These are phyloP conservation scores for Mycena vulgaris DNA, from an alignment of 768 basidiomycete genomes.

Conservation along the genomic window DNA sequence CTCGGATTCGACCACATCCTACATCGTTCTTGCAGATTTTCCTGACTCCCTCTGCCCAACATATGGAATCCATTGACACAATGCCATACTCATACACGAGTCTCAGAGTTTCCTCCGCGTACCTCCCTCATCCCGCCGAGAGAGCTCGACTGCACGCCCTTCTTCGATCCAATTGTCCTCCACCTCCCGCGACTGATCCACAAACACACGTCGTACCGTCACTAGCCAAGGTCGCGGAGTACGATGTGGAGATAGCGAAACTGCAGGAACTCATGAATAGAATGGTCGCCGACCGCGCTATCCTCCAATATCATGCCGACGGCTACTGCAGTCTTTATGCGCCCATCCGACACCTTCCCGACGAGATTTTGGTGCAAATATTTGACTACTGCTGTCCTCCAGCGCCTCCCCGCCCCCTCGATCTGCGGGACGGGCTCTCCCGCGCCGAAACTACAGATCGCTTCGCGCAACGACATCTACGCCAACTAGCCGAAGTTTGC, in stretches of 20 bases:
- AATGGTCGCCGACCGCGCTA: background rate
- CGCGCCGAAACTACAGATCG: background rate
- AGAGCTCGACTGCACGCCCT: background rate
- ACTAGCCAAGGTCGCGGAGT: background rate
- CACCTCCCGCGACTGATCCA: background rate
- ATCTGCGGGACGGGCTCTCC: too few species aligned
- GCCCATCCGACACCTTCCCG: conserved; percentile 4
- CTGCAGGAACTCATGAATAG: background rate
- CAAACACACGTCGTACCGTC: background rate
- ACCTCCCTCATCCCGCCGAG: background rate
- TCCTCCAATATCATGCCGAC: conserved; percentile 5
- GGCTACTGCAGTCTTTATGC: background rate
- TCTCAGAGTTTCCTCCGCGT: too few species aligned
- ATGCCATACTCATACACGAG: too few species aligned
- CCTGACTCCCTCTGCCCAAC: too few species aligned
- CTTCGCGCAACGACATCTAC: background rate
- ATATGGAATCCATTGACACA: too few species aligned
- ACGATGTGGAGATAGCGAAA: conserved; percentile 10
- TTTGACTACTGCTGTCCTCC: background rate
- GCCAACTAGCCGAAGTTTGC: background rate
- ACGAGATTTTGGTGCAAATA: conserved; percentile 6
- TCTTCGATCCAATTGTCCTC: background rate
- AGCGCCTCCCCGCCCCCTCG: too few species aligned
- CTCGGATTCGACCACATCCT: too few species aligned
- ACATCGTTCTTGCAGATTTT: too few species aligned